phyloP scores from a whole-genome alignment of 495 filamentous ascomycete species.

The Penicillium odoratum region DNA sequence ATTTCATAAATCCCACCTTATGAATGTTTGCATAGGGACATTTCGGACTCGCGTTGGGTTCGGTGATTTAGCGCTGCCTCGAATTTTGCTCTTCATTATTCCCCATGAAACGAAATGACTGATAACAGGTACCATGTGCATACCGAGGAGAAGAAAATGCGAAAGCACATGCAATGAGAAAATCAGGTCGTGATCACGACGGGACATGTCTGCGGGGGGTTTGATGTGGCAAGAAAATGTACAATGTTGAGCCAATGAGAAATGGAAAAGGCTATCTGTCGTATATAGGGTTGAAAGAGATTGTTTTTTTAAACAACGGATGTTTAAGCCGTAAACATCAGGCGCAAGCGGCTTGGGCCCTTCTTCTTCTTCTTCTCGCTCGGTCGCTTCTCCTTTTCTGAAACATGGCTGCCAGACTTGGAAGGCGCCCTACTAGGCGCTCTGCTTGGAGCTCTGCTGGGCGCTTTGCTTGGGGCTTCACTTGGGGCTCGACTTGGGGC shows the following conservation, averaged over 20 bases:
- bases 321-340: constrained; percentile 46
- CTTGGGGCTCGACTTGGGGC: constrained; percentile 7
- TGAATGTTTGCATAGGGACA: neutral
- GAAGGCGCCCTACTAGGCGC: constrained; percentile 12
- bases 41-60: neutral
- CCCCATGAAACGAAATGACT: neutral
- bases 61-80: too few relatives aligned
- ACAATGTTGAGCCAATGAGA: neutral
- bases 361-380: constrained; percentile 44
- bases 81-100: neutral
- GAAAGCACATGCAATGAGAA: neutral
- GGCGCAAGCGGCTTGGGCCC: constrained; percentile 40
- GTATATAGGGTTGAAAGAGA: neutral
- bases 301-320: neutral
- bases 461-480: constrained; percentile 10
- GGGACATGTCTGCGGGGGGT: neutral
- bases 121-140: neutral
- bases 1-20: neutral
- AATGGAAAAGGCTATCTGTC: neutral
- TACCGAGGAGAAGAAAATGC: neutral
- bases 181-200: neutral
- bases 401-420: constrained; percentile 14
- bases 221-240: neutral
- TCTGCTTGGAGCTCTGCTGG: constrained; percentile 14
- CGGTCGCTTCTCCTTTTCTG: constrained; percentile 36